Conservation (phyloP, 208 protist species). For the Borovskyia barvae region DNA sequence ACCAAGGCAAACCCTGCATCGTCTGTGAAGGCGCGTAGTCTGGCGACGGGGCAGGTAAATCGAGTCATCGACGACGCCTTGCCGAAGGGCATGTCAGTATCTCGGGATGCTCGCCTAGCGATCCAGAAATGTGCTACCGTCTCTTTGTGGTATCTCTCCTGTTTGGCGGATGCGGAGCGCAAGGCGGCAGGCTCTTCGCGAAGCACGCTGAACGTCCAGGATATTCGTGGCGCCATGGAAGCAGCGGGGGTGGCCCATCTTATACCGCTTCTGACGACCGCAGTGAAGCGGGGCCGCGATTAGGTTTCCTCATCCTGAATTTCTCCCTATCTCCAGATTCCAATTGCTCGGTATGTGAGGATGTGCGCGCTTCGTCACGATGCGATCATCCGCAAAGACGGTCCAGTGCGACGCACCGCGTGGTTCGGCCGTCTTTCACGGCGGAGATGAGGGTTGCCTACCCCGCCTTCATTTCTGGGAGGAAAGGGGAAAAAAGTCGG, state of each 20-base stretch:
- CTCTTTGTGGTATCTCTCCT: conserved; percentile 66
- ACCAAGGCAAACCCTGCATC: background rate
- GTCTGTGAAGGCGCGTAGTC: conserved; percentile 16
- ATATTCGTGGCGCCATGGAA: conserved; percentile 60
- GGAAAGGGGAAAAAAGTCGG: no score
- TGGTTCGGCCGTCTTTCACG: no score
- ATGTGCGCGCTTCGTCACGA: no score
- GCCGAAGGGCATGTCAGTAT: conserved; percentile 62
- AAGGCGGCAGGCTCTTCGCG: conserved; percentile 39
- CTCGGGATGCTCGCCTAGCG: conserved; percentile 64
- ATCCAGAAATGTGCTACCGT: conserved; percentile 79
- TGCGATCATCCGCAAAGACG: no score
- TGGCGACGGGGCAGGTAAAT: conserved; percentile 79
- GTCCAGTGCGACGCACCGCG: no score
- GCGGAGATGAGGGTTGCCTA: no score
- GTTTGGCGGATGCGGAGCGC: conserved; percentile 67
- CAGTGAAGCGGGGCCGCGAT: conserved; percentile 45
- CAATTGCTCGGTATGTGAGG: no score
- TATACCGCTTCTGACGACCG: conserved; percentile 43
- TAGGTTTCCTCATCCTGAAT: conserved; percentile 1
- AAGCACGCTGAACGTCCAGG: conserved; percentile 58
- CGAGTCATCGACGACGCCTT: conserved; percentile 52
- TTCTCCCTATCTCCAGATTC: background rate
- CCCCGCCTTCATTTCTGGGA: no score
- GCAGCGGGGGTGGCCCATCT: conserved; percentile 75